Evolutionary conservation across 2,329 filamentous ascomycete genomes (phyloP).

Genomic region (Epichloe hybrida): DNA sequence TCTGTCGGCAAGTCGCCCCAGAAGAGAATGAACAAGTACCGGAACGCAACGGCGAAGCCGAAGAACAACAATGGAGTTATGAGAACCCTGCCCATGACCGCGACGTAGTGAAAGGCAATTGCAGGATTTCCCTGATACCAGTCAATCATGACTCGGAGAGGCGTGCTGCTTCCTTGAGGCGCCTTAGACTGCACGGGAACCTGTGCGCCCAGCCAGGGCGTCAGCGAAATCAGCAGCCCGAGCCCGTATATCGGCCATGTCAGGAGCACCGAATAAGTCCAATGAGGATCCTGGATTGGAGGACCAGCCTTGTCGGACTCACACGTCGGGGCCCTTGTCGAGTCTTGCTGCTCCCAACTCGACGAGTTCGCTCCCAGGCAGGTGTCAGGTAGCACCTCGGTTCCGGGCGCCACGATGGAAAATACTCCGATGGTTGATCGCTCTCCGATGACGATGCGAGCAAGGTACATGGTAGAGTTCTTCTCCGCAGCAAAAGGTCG

Average conservation of each 20-base stretch:
- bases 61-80: constrained; percentile 32
- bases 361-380: constrained; percentile 44
- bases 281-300: constrained; percentile 28
- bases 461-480: constrained; percentile 44
- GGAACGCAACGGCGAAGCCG: constrained; percentile 26
- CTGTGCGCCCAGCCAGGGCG: constrained; percentile 31
- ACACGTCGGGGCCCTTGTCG: constrained; percentile 13
- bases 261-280: constrained; percentile 26
- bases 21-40: constrained; percentile 23
- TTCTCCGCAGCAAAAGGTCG: constrained; percentile 40
- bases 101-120: constrained; percentile 36
- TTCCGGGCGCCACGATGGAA: constrained; percentile 37
- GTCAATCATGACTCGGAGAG: constrained; percentile 27
- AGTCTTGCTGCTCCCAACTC: constrained; percentile 38
- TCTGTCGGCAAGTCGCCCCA: constrained; percentile 25
- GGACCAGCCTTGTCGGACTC: constrained; percentile 30
- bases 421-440: constrained; percentile 32
- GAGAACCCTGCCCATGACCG: constrained; percentile 25
- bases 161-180: constrained; percentile 19
- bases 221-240: constrained; percentile 26
- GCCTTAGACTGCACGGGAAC: constrained; percentile 29
- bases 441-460: constrained; percentile 33
- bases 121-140: constrained; percentile 34
- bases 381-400: constrained; percentile 30
- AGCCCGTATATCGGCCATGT: constrained; percentile 28